A percentile compares a stretch with the other conserved stretches of the same genome.
phyloP scores from a whole-genome alignment of 139 green algal species.

The Monoraphidium neglectum region DNA sequence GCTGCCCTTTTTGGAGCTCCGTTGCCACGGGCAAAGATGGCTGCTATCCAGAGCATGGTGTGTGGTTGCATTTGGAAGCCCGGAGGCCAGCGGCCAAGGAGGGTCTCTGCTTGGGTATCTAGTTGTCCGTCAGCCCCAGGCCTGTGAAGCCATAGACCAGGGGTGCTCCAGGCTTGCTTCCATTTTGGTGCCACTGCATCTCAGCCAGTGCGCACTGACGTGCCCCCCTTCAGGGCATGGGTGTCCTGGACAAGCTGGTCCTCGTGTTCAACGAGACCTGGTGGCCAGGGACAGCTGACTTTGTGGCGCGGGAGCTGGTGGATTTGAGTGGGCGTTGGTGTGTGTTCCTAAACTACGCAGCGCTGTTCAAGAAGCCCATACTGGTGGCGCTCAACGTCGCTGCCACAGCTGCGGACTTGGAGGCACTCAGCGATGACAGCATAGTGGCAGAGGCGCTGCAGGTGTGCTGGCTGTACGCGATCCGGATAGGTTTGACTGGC shows the following conservation, averaged over 20 bases:
- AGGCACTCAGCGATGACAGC: constrained; percentile 36
- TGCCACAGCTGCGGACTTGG: constrained; percentile 37
- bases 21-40: constrained; percentile 52
- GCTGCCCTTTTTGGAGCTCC: constrained; percentile 60
- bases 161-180: no score
- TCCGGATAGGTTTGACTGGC: neutral
- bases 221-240: constrained; percentile 35
- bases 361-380: constrained; percentile 32
- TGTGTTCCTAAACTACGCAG: constrained; percentile 35
- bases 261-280: constrained; percentile 56
- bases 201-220: neutral
- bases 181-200: no score
- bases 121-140: no score
- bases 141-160: no score
- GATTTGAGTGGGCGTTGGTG: constrained; percentile 10
- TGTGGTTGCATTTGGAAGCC: neutral
- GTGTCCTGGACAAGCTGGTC: constrained; percentile 47
- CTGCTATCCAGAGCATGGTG: constrained; percentile 73
- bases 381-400: constrained; percentile 55
- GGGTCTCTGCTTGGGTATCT: no score
- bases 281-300: constrained; percentile 18
- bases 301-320: neutral
- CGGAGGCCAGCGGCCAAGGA: neutral
- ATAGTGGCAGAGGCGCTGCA: constrained; percentile 23
- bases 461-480: neutral